Evolutionary conservation across 768 basidiomycete species (phyloP), one percentile per base, ranked within the genome.

Genomic region (Nidularia pulvinata): DNA sequence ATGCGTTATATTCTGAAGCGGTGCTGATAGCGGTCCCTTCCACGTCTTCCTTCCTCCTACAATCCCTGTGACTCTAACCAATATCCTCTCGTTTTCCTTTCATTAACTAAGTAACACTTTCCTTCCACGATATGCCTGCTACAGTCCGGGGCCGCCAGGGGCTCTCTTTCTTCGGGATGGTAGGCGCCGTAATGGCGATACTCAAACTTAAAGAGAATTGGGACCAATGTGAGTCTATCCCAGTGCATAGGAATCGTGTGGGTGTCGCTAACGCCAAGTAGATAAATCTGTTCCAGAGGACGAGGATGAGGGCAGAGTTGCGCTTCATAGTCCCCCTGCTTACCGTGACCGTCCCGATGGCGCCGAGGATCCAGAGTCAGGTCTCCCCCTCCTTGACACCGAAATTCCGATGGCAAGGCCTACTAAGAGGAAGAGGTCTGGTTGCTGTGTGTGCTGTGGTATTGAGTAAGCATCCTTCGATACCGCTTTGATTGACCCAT

Each of bases 391-490:
- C 16, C 63, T 74, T 43, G 65, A 72, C 51, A 66, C 70, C 1
- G 68, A 70, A 48, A 60, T 60, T 32, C 68, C 59, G 16, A 58
- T 57, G 22, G 50, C 67, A 10, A 60, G 66, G 22, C 67, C 69
- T 9, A 71, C 67, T 52, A 66, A 69, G 57, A 69, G 66, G 48
- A 67, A 61, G 51, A 58, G 54, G 30, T 39, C 33, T n/a, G 68
- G 70, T 11, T 80, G 77, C 59, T 83, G 80, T 57, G 63, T 80
- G 25, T 82, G 81, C 67, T 83, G 79, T 60, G 80, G 80, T 13
- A 30, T 78, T 45, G 66, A 77, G 80, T 83, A 49, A 52, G 78
- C 65, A n/a, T n/a, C n/a, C n/a, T n/a, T n/a, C n/a, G n/a, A n/a
- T n/a, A n/a, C n/a, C 14, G 4, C 39, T 11, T 47, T 39, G 37